phyloP scores from a whole-genome alignment of 2,329 filamentous ascomycete genomes.

The Aspergillus japonicus region DNA sequence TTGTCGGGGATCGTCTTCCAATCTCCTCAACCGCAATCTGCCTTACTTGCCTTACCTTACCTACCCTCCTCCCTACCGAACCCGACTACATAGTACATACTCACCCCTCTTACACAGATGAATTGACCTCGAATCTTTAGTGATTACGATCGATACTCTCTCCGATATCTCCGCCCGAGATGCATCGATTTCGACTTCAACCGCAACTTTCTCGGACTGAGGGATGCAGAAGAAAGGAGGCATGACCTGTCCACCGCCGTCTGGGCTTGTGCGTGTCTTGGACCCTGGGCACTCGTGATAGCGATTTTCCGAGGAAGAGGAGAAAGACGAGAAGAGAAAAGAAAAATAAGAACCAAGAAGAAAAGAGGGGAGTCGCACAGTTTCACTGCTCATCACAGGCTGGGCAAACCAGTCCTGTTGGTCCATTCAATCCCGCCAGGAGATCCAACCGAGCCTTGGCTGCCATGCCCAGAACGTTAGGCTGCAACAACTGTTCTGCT shows the following conservation, averaged over 20 bases:
- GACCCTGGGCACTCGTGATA: neutral
- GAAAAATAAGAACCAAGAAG: no score
- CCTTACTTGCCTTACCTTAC: neutral
- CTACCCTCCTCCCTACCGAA: no score
- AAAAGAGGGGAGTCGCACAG: neutral
- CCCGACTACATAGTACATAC: no score
- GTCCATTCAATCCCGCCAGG: neutral
- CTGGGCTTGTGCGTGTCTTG: neutral
- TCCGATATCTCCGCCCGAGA: no score
- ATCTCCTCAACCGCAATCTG: neutral
- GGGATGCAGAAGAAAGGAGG: no score
- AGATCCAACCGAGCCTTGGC: slow-evolving; percentile 4
- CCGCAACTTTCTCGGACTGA: no score
- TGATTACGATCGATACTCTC: no score
- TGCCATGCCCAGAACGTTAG: slow-evolving; percentile 4
- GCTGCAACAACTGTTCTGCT: slow-evolving; percentile 6
- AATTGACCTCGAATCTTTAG: no score
- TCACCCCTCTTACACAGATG: no score
- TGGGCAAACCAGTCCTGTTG: neutral
- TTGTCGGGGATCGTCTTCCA: neutral
- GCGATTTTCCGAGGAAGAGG: neutral
- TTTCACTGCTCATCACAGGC: neutral
- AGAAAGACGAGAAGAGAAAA: no score
- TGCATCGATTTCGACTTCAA: no score
- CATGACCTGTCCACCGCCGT: neutral